Base-by-base conservation (phyloP, 1,284 basidiomycete species). In the Spongispora temasekensis region DNA sequence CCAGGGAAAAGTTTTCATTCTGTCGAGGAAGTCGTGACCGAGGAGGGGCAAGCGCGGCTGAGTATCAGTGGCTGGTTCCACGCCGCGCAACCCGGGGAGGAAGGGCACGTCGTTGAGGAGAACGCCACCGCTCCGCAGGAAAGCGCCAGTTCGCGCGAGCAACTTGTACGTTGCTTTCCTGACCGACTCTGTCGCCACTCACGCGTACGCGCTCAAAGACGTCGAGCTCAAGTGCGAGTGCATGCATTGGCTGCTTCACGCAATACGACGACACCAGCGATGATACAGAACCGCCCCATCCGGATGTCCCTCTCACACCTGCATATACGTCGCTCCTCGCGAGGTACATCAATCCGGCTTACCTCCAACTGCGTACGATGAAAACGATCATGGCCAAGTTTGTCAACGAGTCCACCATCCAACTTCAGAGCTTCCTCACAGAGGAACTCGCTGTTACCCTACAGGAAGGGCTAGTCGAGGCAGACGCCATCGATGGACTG, bases 21-120 rank as follows among this genome's bases (percentile, higher is more conserved):
- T 1, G 97, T 99, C 8, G 94, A 98, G 72, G 97, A 99, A 75
- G 97, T 98, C n/a, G 89, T 94, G 0, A 90, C 79, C 19, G 83
- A 87, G 65, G 89, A 91, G 63, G 88, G 88, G 0, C 77, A 88
- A 37, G 82, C 89, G 72, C 79, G 94, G 51, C 77, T 98, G 63
- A 95, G 93, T 69, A 93, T 99, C 67, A 95, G 92, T 65, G 97
- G 97, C 8, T 99, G 97, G 95, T 97, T 97, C 81, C 97, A 99
- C 75, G 88, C 90, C 21, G 90, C 94, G 0, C 89, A 97, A 71
- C 87, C 91, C 64, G 95, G 93, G 21, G 97, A 99, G 75, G 90
- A 94, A 54, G 95, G 93, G 0, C 95, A 93, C 72, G 82, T 87
- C 57, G 76, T 80, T 1, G 84, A 86, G 59, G 27, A 28, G 12